Conservation (phyloP, 2,329 filamentous ascomycete species). For the Cercospora canescens region DNA sequence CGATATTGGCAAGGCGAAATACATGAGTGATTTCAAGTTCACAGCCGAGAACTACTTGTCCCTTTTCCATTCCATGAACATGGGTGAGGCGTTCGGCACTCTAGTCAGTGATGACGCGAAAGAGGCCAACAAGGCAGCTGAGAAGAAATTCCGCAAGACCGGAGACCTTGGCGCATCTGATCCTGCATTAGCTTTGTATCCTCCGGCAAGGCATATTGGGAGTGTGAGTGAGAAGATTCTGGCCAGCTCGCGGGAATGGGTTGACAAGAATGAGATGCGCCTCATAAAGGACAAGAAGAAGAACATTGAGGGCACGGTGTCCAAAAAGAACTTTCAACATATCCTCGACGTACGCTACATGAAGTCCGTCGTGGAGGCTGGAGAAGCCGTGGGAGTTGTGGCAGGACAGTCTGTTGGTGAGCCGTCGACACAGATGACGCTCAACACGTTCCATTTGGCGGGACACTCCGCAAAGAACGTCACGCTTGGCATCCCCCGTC, state of each 20-base stretch:
- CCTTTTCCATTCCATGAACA: conserved; percentile 73
- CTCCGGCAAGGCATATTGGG: conserved; percentile 76
- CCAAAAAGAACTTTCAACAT: conserved; percentile 75
- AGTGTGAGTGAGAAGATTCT: conserved; percentile 89
- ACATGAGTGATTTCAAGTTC: conserved; percentile 87
- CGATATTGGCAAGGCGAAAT: conserved; percentile 91
- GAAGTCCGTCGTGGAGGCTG: conserved; percentile 86
- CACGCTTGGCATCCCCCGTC: conserved; percentile 93
- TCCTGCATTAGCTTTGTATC: conserved; percentile 70
- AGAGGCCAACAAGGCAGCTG: conserved; percentile 63
- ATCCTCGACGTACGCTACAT: conserved; percentile 92
- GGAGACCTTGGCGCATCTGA: conserved; percentile 68
- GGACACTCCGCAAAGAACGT: conserved; percentile 98
- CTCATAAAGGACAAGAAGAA: conserved; percentile 63
- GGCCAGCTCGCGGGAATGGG: conserved; percentile 68
- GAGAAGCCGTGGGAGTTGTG: conserved; percentile 94
- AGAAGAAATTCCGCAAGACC: conserved; percentile 79
- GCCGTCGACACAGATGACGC: conserved; percentile 97
- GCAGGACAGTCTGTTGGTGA: conserved; percentile 96
- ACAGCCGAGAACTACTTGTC: conserved; percentile 82
- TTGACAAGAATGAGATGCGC: conserved; percentile 64
- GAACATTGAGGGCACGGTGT: conserved; percentile 45
- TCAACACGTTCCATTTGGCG: conserved; percentile 99
- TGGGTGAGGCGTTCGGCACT: conserved; percentile 52
- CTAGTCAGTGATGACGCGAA: conserved; percentile 67